Evolutionary conservation across 1,284 basidiomycete species (phyloP).

Genomic region (Hymenochaete sp.): DNA sequence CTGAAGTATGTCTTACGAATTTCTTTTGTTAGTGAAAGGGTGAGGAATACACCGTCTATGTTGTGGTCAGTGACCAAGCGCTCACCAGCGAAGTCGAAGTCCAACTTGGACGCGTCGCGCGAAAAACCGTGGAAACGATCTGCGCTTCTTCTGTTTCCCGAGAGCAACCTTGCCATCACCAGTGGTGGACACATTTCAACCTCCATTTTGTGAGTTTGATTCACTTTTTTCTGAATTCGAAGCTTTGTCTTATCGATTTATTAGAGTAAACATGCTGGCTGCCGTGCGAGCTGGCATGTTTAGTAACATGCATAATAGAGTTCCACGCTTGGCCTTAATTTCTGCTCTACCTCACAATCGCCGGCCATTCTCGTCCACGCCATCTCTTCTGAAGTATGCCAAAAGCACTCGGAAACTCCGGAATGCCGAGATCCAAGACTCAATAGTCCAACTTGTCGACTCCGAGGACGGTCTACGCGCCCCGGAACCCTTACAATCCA

Average conservation of each 20-base stretch:
- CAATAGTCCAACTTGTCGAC: conserved; percentile 42
- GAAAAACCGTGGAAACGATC: too few relatives aligned
- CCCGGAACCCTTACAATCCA: conserved; percentile 28
- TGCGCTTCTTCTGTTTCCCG: too few relatives aligned
- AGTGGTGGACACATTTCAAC: too few relatives aligned
- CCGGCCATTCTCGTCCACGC: conserved; percentile 7
- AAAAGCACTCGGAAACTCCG: conserved; percentile 4
- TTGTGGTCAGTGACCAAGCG: conserved; percentile 14
- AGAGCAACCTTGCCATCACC: too few relatives aligned
- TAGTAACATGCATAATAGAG: too few relatives aligned
- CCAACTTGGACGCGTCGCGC: background rate
- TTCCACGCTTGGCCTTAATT: too few relatives aligned
- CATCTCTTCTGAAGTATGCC: background rate
- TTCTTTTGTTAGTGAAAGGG: too few relatives aligned
- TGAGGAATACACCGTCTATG: conserved; percentile 4
- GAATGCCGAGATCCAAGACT: conserved; percentile 30
- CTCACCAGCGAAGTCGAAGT: conserved; percentile 9
- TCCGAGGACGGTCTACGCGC: conserved; percentile 32
- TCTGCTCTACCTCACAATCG: too few relatives aligned
- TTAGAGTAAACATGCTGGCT: conserved; percentile 1
- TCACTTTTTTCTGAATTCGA: too few relatives aligned
- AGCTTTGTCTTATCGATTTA: too few relatives aligned
- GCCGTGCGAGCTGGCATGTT: background rate
- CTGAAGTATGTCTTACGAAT: background rate
- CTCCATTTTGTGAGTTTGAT: too few relatives aligned